These are phyloP conservation scores for Backusella tuberculispora DNA, from an alignment of 192 early-diverging fungal genomes.

Conservation along the genomic window DNA sequence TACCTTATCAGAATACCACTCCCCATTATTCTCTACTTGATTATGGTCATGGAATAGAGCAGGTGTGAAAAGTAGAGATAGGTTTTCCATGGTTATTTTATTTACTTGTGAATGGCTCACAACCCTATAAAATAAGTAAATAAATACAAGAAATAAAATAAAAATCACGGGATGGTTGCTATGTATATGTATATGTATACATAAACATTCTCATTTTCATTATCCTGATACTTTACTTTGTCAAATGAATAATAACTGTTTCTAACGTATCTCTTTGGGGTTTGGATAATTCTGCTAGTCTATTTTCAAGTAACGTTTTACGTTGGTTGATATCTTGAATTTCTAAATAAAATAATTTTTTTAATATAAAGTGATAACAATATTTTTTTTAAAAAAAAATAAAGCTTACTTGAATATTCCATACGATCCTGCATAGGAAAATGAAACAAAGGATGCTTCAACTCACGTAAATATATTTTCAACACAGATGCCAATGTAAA, in stretches of 20 bases:
- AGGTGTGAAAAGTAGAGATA: constrained; percentile 66
- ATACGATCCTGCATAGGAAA: constrained; percentile 55
- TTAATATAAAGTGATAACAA: background rate
- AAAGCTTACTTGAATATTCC: constrained; percentile 50
- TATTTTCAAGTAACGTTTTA: constrained; percentile 41
- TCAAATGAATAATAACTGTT: constrained; percentile 58
- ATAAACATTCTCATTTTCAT: background rate
- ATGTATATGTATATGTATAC: background rate
- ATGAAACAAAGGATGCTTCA: constrained; percentile 64
- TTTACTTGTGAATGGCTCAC: constrained; percentile 53
- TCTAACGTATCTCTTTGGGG: constrained; percentile 58
- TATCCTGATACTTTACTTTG: constrained; percentile 43
- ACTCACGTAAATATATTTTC: constrained; percentile 67
- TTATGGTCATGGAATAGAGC: constrained; percentile 66
- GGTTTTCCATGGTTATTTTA: constrained; percentile 70
- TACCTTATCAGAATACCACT: constrained; percentile 36
- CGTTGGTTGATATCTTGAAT: constrained; percentile 47
- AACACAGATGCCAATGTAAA: constrained; percentile 60
- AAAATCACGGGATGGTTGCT: background rate
- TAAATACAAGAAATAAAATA: background rate
- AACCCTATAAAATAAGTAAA: constrained; percentile 39
- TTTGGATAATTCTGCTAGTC: constrained; percentile 46
- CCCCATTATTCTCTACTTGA: constrained; percentile 34
- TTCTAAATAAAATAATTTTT: too few species aligned
- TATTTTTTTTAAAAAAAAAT: background rate